Percentiles rank a stretch among this genome's conserved stretches.
phyloP scores from a whole-genome alignment of 768 basidiomycete species.

The Kwoniella dendrophila region DNA sequence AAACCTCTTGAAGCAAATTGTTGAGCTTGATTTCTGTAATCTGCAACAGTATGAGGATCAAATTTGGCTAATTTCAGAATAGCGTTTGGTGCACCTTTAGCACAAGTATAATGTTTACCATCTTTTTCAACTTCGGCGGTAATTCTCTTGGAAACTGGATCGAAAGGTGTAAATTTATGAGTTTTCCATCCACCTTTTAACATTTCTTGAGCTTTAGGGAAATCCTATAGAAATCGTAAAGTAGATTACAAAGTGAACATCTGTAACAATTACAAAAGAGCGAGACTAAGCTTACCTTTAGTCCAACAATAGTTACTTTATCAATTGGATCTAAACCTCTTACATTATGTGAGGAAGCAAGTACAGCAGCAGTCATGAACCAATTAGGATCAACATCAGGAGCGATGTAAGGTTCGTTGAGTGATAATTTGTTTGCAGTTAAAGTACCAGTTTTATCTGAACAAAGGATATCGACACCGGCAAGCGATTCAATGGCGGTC shows the following conservation, averaged over 20 bases:
- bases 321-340: conserved; percentile 62
- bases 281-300: conserved; percentile 51
- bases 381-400: conserved; percentile 55
- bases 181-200: conserved; percentile 60
- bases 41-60: conserved; percentile 51
- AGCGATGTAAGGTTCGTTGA: conserved; percentile 58
- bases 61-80: conserved; percentile 59
- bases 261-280: too few relatives aligned
- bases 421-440: conserved; percentile 61
- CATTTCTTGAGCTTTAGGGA: conserved; percentile 60
- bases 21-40: conserved; percentile 56
- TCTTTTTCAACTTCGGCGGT: conserved; percentile 60
- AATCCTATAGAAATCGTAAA: conserved; percentile 50
- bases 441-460: conserved; percentile 57
- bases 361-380: conserved; percentile 58
- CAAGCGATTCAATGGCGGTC: conserved; percentile 62
- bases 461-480: conserved; percentile 61
- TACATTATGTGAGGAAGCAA: conserved; percentile 61
- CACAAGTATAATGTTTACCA: conserved; percentile 58
- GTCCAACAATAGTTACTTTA: conserved; percentile 59
- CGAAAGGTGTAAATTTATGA: conserved; percentile 60
- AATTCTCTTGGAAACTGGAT: conserved; percentile 63
- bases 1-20: conserved; percentile 60
- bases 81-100: conserved; percentile 62
- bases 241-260: too few relatives aligned